Percentiles rank a stretch among this genome's conserved stretches.
Conservation (phyloP, 2,329 filamentous ascomycete species). For the Alternaria solani region DNA sequence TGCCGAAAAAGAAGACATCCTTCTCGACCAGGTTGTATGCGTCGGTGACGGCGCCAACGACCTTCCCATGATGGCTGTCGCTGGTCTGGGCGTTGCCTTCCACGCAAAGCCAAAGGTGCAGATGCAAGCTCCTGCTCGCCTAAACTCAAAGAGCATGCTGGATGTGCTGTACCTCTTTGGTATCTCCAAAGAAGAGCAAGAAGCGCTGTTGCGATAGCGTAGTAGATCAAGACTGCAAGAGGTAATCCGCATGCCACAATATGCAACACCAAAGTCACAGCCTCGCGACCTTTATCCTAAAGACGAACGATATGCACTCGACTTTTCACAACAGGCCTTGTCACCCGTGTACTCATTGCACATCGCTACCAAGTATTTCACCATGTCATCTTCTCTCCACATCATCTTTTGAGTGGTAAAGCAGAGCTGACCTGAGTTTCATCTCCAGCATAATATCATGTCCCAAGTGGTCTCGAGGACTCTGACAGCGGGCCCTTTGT, state of each 20-base stretch:
- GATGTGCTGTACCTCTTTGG: constrained; percentile 80
- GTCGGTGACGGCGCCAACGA: constrained; percentile 87
- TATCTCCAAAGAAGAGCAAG: constrained; percentile 71
- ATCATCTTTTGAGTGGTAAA: too few relatives aligned
- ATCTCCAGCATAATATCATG: too few relatives aligned
- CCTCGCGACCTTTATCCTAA: too few relatives aligned
- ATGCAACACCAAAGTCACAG: background rate
- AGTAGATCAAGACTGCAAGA: background rate
- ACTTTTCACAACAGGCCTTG: too few relatives aligned
- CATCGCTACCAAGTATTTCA: too few relatives aligned
- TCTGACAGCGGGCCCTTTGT: too few relatives aligned
- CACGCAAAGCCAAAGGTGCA: constrained; percentile 86
- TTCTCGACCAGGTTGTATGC: constrained; percentile 72
- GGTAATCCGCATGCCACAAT: background rate
- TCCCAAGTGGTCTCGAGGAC: too few relatives aligned
- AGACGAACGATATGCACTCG: too few relatives aligned
- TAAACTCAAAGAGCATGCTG: constrained; percentile 75
- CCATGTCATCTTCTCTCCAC: too few relatives aligned
- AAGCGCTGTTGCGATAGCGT: constrained; percentile 51
- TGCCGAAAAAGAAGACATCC: constrained; percentile 70
- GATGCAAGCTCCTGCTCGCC: constrained; percentile 73
- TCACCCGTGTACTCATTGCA: too few relatives aligned
- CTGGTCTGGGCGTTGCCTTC: constrained; percentile 81
- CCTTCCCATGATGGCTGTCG: constrained; percentile 77
- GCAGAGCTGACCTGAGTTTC: too few relatives aligned